Evolutionary conservation across 2,329 filamentous ascomycete species (phyloP).

Genomic region (Xylaria sp.): DNA sequence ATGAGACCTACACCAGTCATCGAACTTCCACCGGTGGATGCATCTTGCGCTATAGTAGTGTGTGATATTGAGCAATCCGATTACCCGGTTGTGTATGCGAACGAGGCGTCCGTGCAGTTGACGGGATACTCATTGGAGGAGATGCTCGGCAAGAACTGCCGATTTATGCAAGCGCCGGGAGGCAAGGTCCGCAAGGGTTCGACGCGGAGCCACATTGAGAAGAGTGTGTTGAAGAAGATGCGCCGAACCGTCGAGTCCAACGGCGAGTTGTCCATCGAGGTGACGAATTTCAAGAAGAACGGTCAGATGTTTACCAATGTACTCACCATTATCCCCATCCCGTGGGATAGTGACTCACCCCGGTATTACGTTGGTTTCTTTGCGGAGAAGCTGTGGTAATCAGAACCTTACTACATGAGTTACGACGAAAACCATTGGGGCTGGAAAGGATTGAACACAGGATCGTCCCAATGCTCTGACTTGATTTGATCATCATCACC

Average conservation of each 20-base stretch:
- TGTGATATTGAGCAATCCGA: conserved; percentile 79
- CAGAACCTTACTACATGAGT: background rate
- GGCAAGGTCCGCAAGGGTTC: conserved; percentile 66
- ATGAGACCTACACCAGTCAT: conserved; percentile 75
- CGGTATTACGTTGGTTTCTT: conserved; percentile 84
- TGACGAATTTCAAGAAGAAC: conserved; percentile 83
- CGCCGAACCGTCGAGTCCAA: conserved; percentile 51
- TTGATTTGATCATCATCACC: background rate
- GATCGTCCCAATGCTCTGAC: background rate
- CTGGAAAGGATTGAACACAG: background rate
- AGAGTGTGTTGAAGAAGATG: conserved; percentile 64
- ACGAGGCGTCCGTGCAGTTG: conserved; percentile 76
- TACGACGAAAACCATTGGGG: background rate
- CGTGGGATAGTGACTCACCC: conserved; percentile 66
- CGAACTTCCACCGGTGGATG: conserved; percentile 80
- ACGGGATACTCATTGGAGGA: conserved; percentile 80
- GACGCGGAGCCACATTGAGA: conserved; percentile 69
- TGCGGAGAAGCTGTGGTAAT: conserved; percentile 54
- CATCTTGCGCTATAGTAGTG: conserved; percentile 82
- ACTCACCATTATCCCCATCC: conserved; percentile 83
- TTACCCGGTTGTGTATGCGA: conserved; percentile 82
- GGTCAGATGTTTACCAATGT: conserved; percentile 82
- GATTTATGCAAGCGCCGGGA: conserved; percentile 80
- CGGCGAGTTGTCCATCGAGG: conserved; percentile 53
- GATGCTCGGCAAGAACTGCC: conserved; percentile 80